Percentiles rank a stretch among this genome's conserved stretches.
Evolutionary conservation across 1,139 yeast genomes (phyloP).

Genomic region (Sugiyamaella paludigena): DNA sequence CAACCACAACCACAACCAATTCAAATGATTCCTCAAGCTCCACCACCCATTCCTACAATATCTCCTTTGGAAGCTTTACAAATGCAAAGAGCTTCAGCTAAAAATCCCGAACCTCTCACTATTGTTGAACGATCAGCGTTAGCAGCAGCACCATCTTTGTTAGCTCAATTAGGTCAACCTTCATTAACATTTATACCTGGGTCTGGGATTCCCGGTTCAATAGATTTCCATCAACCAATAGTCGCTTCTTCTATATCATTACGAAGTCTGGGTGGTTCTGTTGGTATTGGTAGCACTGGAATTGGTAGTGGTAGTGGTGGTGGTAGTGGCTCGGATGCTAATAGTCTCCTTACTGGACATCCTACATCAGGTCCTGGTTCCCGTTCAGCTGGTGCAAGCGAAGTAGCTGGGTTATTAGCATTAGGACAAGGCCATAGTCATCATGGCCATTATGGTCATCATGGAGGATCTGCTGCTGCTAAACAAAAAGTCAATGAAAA

Average conservation of each 20-base stretch:
- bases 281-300: neutral
- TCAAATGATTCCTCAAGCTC: neutral
- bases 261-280: neutral
- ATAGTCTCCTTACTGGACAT: conserved; percentile 5
- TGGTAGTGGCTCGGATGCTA: conserved; percentile 5
- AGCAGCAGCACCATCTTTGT: conserved; percentile 6
- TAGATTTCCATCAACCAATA: conserved; percentile 31
- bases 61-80: conserved; percentile 9
- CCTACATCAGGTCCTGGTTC: conserved; percentile 10
- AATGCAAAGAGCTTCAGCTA: conserved; percentile 8
- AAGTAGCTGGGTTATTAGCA: conserved; percentile 6
- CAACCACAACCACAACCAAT: conserved; percentile 1
- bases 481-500: neutral
- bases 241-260: conserved; percentile 7
- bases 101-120: conserved; percentile 6
- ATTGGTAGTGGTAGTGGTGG: neutral
- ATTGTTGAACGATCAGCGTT: conserved; percentile 6
- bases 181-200: conserved; percentile 30
- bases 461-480: conserved; percentile 13
- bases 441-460: conserved; percentile 15
- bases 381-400: conserved; percentile 12
- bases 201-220: conserved; percentile 31
- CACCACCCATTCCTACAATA: conserved; percentile 3
- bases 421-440: conserved; percentile 12
- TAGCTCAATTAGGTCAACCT: conserved; percentile 8